Evolutionary conservation across 192 early-diverging fungal species (phyloP), one percentile per base, ranked within the genome.

Genomic region (Dispira parvispora): DNA sequence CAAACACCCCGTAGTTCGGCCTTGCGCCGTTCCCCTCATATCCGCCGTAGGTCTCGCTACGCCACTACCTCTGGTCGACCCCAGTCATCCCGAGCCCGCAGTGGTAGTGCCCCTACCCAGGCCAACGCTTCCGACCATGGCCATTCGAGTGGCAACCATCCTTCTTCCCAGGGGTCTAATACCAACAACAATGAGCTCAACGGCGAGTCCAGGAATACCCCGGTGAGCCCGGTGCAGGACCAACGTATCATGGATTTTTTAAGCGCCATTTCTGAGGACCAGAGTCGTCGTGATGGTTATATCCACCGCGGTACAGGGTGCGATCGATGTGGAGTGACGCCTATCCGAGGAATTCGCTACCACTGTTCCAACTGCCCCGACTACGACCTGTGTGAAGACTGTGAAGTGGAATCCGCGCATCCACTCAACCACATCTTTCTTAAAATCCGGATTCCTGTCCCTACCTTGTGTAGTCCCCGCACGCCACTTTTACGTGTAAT

Each of bases 351-450:
- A 9, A 70, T 84, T 20, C 83, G 96, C 2, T 96, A 86, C 80
- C 92, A 90, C 66, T 98, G 96, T 67, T 84, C 88, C 42, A 92
- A 96, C 62, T 98, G 96, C 64, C 78, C 88, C 46, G 89, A 93
- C 61, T 89, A 81, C 65, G 96, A 98, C 75, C 69, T 98, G 14
- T 98, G 96, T 70, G 88, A 91, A 62, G 68, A 77, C 4, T 98
- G 96, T 72, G 95, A 98, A 67, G 87, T 87, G 6, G 82, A 90
- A 44, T 72, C 78, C 38, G 76, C 77, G 0, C 95, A 98, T 67
- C 62, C 70, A 45, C 72, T 76, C 25, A 88, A 91, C 14, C 95
- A 98, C 60, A 76, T 88, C 3, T 86, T 96, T 72, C 74, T 95
- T 47, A 94, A 96, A 64, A 91, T 98, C 52, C 65, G 86, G 8